phyloP scores from a whole-genome alignment of 371 early-diverging fungal species.

The Mortierella polycephala region DNA sequence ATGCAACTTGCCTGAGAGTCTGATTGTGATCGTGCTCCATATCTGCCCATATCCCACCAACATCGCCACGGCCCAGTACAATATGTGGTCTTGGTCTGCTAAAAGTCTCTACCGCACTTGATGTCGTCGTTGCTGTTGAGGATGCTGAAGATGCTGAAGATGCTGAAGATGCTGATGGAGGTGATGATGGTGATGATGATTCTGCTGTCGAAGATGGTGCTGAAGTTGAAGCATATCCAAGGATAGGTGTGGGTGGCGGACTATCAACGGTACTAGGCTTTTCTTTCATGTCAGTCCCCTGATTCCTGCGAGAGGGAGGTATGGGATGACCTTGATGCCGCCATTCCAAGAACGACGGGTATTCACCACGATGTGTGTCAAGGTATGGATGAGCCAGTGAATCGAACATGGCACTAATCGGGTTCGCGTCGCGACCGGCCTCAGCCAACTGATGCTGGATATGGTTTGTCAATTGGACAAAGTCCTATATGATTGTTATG shows the following conservation, averaged over 20 bases:
- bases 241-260: conserved; percentile 15
- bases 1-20: conserved; percentile 43
- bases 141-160: no score
- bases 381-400: conserved; percentile 46
- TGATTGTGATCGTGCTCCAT: conserved; percentile 45
- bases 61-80: conserved; percentile 49
- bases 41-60: conserved; percentile 55
- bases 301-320: background rate
- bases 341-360: conserved; percentile 49
- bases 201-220: background rate
- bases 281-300: no score
- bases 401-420: conserved; percentile 52
- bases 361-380: conserved; percentile 53
- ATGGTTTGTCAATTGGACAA: conserved; percentile 43
- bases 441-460: conserved; percentile 52
- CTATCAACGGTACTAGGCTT: conserved; percentile 1
- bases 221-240: background rate
- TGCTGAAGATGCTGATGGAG: background rate
- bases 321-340: background rate
- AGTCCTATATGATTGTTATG: conserved; percentile 23
- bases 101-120: background rate
- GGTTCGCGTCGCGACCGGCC: conserved; percentile 52
- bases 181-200: background rate
- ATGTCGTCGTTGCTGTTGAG: no score
- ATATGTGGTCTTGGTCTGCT: conserved; percentile 36